Base-by-base conservation (phyloP, 768 basidiomycete genomes). In the Solioccasus polychromus region DNA sequence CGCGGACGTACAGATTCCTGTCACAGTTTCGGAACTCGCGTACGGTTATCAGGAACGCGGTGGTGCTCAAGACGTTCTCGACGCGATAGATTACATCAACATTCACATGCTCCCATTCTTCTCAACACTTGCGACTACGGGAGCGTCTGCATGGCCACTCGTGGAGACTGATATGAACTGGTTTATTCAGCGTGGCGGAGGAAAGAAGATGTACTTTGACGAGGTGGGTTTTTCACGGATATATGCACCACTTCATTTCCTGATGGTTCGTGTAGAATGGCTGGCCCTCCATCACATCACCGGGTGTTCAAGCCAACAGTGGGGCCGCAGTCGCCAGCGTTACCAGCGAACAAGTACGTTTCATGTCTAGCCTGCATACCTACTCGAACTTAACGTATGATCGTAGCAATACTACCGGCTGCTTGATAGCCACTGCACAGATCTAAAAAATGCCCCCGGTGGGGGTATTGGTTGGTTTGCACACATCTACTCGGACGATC, bases 401-500 rank as follows among this genome's bases (percentile, higher is more conserved):
- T 31, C 30, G 18, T 42, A 54, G 50, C 51, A 85, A 45, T 89
- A 88, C 57, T 88, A 71, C 50, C 63, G 64, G 17, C 62, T 89
- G 11, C 74, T 89, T 14, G 84, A 90, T 52, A 60, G 68, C 2
- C 75, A 83, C 44, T 89, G 87, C 56, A 55, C 68, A 9, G 72
- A 79, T 54, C 71, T 89, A 56, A 89, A 89, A 64, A 56, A 51
- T 0, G 76, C 77, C 20, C 50, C 64, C 23, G 76, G 75, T 3
- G 85, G 85, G 18, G 85, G 85, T 19, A 68, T 88, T 28, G 85
- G 87, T 10, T 90, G 87, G 88, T 90, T 90, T 54, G 84, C 83
- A 22, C 88, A 89, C 59, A 81, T 88, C 43, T 88, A 88, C 57
- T 79, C 80, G 2, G 88, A 88, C 56, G 48, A 63, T 48, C 74